Base-by-base conservation (phyloP, 768 basidiomycete genomes). In the Wakefieldia striispora region DNA sequence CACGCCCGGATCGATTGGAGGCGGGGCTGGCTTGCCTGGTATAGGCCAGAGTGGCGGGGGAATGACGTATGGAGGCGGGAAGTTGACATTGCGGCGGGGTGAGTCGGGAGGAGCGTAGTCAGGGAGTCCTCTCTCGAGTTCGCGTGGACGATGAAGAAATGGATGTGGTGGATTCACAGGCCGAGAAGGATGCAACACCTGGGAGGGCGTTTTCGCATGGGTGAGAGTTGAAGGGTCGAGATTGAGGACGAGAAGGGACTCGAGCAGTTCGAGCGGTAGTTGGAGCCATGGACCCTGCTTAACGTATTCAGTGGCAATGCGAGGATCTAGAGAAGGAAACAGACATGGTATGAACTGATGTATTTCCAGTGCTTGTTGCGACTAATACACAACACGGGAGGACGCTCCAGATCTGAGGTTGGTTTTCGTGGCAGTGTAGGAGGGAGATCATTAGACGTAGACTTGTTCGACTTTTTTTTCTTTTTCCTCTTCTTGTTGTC, bases 311-410 rank as follows among this genome's bases (percentile, higher is more conserved):
- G 23, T 43, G 50, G 19, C 31, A 9, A 21, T 7, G 31, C 47
- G 49, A 20, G 10, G n/a, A n/a, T n/a, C 27, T 13, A 26, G 3
- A 4, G 4, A 19, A 37, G 51, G 56, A 51, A 40, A 82, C 85
- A 51, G 71, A 91, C 90, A 66, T 91, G 89, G 66, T 89, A 92
- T 20, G 91, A 91, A 69, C 88, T 91, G 70, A 94, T 93, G 61
- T 92, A 93, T 24, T 84, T 82, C 92, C 91, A 93, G 61, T 95
- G 92, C 67, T 95, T 95, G 73, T 94, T 93, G 57, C 92, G 80
- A 70, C 87, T 90, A 59, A 95, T 94, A 65, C 87, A 89, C 3
- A 94, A 77, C 31, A 87, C 81, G 1, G 84, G 77, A 14, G 81
- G 81, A 39, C 79, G n/a, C n/a, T n/a, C n/a, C n/a, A n/a, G n/a